Base-by-base conservation (phyloP, 495 filamentous ascomycete genomes). In the Aspergillus affinis region DNA sequence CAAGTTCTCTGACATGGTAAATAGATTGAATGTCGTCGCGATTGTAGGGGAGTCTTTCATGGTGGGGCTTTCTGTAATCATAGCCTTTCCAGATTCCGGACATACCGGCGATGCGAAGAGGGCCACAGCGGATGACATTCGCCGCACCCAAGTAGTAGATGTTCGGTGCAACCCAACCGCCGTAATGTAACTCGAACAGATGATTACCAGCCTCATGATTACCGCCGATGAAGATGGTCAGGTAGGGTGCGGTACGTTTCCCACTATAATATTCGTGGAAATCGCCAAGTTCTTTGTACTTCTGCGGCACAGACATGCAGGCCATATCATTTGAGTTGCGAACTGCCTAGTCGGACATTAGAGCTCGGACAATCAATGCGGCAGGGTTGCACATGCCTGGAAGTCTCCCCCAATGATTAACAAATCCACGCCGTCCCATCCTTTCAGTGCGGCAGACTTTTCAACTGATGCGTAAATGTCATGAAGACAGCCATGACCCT, bases 121-220 rank as follows among this genome's bases (percentile, higher is more conserved):
- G 85, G 3, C 93, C 93, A 51, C 91, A 81, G 17, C 88, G 87
- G 6, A 98, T 65, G 9, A 97, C 86, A 64, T 93, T 95, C 26
- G 94, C 90, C 13, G 92, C 92, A 47, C 94, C 94, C 64, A 98
- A 73, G 76, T 96, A 98, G 78, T 95, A 98, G 54, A 98, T 98
- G 55, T 93, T 96, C 18, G 90, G 92, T 1, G 93, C 93, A 2
- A 91, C 94, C 94, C 94, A 98, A 44, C 94, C 94, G 46, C 94
- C 94, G 70, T 98, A 96, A 76, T 90, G 95, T 3, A 98, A 82
- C 68, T 98, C 94, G 76, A 83, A 92, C 0, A 96, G 71, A 69
- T 97, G 82, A 32, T 88, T 91, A 60, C 89, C 86, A 0, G 94
- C 92, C 72, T 98, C 94, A 62, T 98, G 94, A 69, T 98, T 98